These are phyloP conservation scores for Mortierella sp. DNA, from an alignment of 371 early-diverging fungal species.

Conservation along the genomic window DNA sequence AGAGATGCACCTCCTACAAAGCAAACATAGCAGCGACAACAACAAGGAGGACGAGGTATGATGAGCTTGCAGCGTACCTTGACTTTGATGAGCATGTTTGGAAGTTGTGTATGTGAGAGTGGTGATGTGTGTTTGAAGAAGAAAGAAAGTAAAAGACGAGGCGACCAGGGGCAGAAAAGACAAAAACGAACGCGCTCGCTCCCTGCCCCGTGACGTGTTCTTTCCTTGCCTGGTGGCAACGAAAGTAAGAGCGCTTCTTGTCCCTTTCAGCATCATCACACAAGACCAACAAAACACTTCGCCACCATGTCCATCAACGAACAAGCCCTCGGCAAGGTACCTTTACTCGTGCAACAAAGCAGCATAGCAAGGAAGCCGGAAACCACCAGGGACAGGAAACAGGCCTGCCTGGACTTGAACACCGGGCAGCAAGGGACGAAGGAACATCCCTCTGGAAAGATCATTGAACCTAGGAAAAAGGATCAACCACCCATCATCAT, in stretches of 20 bases:
- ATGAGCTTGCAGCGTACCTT: conserved; percentile 73
- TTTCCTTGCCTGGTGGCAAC: background rate
- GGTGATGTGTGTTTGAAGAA: background rate
- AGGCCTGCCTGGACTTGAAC: background rate
- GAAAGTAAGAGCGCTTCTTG: background rate
- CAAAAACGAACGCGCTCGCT: background rate
- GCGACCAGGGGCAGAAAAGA: background rate
- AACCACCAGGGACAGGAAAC: background rate
- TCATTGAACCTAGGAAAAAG: background rate
- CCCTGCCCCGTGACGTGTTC: background rate
- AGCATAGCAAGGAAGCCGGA: background rate
- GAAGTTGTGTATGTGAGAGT: conserved; percentile 7
- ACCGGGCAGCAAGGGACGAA: background rate
- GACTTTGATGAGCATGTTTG: conserved; percentile 88
- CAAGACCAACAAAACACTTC: background rate
- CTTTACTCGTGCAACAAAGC: background rate
- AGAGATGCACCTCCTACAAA: background rate
- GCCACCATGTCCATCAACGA: conserved; percentile 54
- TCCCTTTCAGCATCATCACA: background rate
- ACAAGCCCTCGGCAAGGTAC: conserved; percentile 56
- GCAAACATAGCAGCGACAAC: too few species aligned
- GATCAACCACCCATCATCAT: background rate
- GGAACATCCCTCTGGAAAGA: background rate
- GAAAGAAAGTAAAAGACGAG: background rate
- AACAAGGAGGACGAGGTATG: background rate